These are phyloP conservation scores for Fragilariopsis cylindrus DNA, from an alignment of 108 stramenopile genomes.

Conservation along the genomic window DNA sequence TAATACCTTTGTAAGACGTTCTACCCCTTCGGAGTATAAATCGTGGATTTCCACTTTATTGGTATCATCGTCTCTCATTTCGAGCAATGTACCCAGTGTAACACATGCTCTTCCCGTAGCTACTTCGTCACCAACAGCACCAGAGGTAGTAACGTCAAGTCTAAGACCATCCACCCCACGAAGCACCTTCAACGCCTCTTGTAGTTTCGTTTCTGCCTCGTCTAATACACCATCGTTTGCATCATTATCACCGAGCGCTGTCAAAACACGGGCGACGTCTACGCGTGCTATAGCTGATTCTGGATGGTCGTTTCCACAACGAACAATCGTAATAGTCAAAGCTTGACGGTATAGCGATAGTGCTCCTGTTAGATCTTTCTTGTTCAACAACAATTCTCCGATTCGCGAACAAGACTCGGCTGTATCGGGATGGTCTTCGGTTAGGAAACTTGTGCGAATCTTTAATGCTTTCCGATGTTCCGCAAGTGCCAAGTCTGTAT, in stretches of 20 bases:
- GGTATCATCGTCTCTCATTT: background rate
- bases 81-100: background rate
- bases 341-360: conserved; percentile 30
- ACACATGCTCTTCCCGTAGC: background rate
- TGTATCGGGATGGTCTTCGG: conserved; percentile 35
- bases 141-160: background rate
- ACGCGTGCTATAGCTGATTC: conserved; percentile 28
- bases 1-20: background rate
- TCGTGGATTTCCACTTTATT: background rate
- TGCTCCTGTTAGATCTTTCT: conserved; percentile 30
- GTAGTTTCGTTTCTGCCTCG: background rate
- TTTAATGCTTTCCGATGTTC: conserved; percentile 36
- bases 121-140: background rate
- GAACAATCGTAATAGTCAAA: conserved; percentile 21
- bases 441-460: conserved; percentile 26
- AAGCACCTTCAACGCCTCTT: background rate
- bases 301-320: conserved; percentile 36
- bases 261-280: conserved; percentile 30
- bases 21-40: background rate
- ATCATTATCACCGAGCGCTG: conserved; percentile 35
- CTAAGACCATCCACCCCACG: background rate
- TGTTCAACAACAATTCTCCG: conserved; percentile 22
- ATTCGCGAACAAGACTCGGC: conserved; percentile 28
- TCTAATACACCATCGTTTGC: conserved; percentile 22
- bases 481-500: conserved; percentile 29